Conservation (phyloP, 345 rosid species). For the thale cress (Arabidopsis thaliana) region TAIR10.1 NC_003070.9:4563001-4563500, state of each 20-base stretch:
- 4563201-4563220: conserved; percentile 15
- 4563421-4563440: no score
- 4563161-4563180: conserved; percentile 4
- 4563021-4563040: not conserved
- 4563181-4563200: not conserved
- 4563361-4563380: conserved; percentile 27
- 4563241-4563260: conserved; percentile 28
- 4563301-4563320: conserved; percentile 26
- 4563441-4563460: no score
- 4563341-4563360: not conserved
- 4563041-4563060: conserved; percentile 18
- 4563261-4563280: not conserved
- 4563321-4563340: not conserved
- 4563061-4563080: conserved; percentile 16
- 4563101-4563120: conserved; percentile 11
- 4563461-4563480: no score
- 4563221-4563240: not conserved
- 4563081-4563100: conserved; percentile 2
- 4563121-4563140: conserved; percentile 14
- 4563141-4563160: conserved; percentile 18
- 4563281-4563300: conserved; percentile 37
- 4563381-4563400: not conserved
- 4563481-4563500: not conserved
- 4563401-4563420: not conserved
- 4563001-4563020: not conserved